Evolutionary conservation across 306 rosid genomes (phyloP).

Genomic region (Malus sieversii): DNA sequence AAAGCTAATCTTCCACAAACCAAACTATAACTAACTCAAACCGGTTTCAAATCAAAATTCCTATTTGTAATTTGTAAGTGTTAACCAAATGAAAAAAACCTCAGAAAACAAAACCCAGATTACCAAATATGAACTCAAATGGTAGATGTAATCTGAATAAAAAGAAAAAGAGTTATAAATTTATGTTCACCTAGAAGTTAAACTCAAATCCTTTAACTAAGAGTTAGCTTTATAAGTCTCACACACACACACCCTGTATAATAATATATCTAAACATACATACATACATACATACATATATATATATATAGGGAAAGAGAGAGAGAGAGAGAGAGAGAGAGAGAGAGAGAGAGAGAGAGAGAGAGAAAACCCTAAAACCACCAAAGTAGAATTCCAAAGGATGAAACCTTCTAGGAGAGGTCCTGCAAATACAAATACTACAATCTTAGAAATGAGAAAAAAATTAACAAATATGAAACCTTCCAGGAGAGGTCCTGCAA

Average conservation of each 20-base stretch:
- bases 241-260: no score
- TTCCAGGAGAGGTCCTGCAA: slow-evolving; percentile 13
- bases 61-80: background rate
- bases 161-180: no score
- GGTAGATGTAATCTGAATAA: no score
- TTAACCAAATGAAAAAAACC: slow-evolving; percentile 8
- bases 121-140: background rate
- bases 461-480: slow-evolving; percentile 16
- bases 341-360: background rate
- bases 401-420: slow-evolving; percentile 24
- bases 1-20: slow-evolving; percentile 14
- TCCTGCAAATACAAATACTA: slow-evolving; percentile 12
- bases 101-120: background rate
- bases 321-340: no score
- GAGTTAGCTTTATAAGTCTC: no score
- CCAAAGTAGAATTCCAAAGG: slow-evolving; percentile 12
- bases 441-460: slow-evolving; percentile 3
- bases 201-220: no score
- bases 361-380: slow-evolving; percentile 19
- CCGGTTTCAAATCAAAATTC: slow-evolving; percentile 3
- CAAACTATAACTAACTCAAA: slow-evolving; percentile 7
- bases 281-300: background rate
- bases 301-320: no score
- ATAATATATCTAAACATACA: no score
- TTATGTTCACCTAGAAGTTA: no score